Conservation (phyloP, 257 asterid genomes). For the Gardenia jasminoides region DNA sequence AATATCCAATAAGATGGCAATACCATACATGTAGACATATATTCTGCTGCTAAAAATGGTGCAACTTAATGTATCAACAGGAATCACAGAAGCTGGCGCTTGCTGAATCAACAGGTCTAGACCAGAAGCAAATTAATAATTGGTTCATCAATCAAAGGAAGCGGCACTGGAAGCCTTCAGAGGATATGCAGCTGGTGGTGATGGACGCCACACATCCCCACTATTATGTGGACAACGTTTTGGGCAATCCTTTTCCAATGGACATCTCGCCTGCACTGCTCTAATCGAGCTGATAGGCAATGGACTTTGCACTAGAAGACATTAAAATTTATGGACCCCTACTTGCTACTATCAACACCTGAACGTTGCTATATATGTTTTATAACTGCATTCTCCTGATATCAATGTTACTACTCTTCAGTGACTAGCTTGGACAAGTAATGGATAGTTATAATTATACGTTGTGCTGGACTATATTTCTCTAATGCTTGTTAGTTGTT, state of each 20-base stretch:
- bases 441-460: background rate
- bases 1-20: too few species aligned
- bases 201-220: slow-evolving; percentile 81
- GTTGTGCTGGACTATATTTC: too few species aligned
- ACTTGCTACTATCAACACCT: background rate
- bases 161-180: slow-evolving; percentile 96
- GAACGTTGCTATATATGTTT: background rate
- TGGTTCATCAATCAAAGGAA: slow-evolving; percentile 97
- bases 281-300: slow-evolving; percentile 8
- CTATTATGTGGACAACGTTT: slow-evolving; percentile 67
- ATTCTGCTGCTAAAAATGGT: background rate
- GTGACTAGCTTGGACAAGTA: slow-evolving; percentile 2
- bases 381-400: background rate
- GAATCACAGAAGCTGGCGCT: slow-evolving; percentile 93
- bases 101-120: slow-evolving; percentile 86
- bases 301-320: background rate
- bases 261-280: slow-evolving; percentile 78
- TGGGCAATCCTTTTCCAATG: slow-evolving; percentile 69
- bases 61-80: slow-evolving; percentile 26
- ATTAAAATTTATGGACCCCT: background rate
- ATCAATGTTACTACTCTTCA: background rate
- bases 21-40: background rate
- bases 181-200: slow-evolving; percentile 91
- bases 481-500: background rate
- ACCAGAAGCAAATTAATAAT: slow-evolving; percentile 92